Conservation (phyloP, 768 basidiomycete genomes). For the Kwoniella dejecticola region DNA sequence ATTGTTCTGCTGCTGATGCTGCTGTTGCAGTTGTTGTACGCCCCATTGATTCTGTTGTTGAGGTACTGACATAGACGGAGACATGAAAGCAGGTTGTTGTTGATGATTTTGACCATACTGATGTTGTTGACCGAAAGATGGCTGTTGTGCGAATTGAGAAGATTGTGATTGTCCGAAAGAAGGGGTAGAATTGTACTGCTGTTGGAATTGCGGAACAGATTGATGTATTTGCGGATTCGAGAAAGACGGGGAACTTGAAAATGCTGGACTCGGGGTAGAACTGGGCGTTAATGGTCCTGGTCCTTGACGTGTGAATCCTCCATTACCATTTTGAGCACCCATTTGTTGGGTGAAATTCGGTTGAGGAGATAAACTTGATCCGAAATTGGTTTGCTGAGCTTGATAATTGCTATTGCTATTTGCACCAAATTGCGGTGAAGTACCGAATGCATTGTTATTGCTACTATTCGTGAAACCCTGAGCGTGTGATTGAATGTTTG, state of each 20-base stretch:
- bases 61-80: slow-evolving; percentile 1
- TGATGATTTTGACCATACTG: slow-evolving; percentile 4
- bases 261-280: slow-evolving; percentile 4
- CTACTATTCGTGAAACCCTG: neutral
- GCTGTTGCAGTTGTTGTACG: neutral
- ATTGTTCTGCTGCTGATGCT: neutral
- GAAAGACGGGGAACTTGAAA: neutral
- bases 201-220: neutral
- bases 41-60: slow-evolving; percentile 1
- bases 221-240: neutral
- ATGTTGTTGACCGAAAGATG: slow-evolving; percentile 1
- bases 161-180: neutral
- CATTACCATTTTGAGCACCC: neutral
- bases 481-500: neutral
- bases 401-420: neutral
- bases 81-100: neutral
- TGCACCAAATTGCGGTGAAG: neutral
- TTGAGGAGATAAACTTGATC: slow-evolving; percentile 6
- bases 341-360: neutral
- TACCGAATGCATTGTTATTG: neutral
- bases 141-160: neutral
- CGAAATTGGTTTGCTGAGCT: neutral
- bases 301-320: neutral
- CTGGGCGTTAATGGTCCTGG: neutral
- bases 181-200: neutral